Base-by-base conservation (phyloP, 78 protist genomes). In the Mastigamoeba balamuthi region DNA sequence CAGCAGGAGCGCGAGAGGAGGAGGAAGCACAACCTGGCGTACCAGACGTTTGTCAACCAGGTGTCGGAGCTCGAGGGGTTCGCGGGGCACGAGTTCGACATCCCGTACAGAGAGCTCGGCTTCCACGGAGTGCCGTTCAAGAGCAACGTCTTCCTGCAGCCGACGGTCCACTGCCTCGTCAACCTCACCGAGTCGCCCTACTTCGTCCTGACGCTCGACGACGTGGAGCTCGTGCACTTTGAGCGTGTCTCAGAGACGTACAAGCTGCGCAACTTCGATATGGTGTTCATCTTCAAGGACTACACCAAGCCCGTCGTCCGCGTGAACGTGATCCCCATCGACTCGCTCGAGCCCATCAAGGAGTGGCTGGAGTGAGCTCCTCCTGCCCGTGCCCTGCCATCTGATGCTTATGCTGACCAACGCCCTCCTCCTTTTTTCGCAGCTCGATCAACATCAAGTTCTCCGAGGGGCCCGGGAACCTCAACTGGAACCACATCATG, bases 221-320 rank as follows among this genome's bases (percentile, higher is more conserved):
- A 94, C 52, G 80, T 95, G 40, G 96, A 94, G 78, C 69, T 93
- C n/a, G 97, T 87, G 27, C 77, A 91, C 74, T 85, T 95, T 64
- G 97, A 95, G 78, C 78, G 98, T 29, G 94, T 93, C 35, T 73
- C 58, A 48, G 17, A 48, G 58, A 17, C 17, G 58, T 85, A 77
- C 72, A 17, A 78, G 4, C 86, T 83, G 37, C 70, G 75, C 39
- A 92, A 84, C 75, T 94, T 94, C 69, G 98, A 95, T 78, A 81
- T 95, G 76, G 92, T 91, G 23, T 44, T 95, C 58, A 80, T 95
- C 29, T 83, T 75, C 73, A 94, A 95, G 72, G 97, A 92, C 72
- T 93, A 83, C 78, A 48, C 10, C 29, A 76, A 66, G 36, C 37
- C 66, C 10, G 88, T 92, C 3, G 58, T 82, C 35, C 76, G 80